Evolutionary conservation across 2,329 filamentous ascomycete genomes (phyloP).

Genomic region (Trichoderma sp.): DNA sequence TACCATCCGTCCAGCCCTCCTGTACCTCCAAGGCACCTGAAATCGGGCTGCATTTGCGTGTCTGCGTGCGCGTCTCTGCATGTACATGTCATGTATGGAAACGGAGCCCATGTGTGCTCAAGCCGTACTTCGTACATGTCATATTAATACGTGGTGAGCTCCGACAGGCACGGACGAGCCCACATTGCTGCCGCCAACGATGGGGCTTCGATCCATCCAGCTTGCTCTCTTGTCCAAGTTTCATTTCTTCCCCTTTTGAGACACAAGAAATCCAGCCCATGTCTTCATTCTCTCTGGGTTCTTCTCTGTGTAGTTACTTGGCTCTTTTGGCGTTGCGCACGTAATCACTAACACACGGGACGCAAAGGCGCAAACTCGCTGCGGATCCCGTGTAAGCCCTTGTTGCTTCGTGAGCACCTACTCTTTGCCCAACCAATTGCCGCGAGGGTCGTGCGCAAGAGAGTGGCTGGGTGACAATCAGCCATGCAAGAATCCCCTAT

Average conservation of each 20-base stretch:
- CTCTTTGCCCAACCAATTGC: slow-evolving; percentile 4
- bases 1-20: too few relatives aligned
- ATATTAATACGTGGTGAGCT: slow-evolving; percentile 16
- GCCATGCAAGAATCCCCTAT: too few relatives aligned
- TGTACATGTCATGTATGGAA: slow-evolving; percentile 6
- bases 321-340: slow-evolving; percentile 14
- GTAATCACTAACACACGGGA: slow-evolving; percentile 20
- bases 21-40: not conserved
- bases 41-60: too few relatives aligned
- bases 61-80: not conserved
- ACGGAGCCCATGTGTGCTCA: not conserved
- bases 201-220: not conserved
- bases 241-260: not conserved
- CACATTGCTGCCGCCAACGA: too few relatives aligned
- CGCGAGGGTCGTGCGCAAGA: not conserved
- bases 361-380: not conserved
- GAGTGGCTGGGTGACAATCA: too few relatives aligned
- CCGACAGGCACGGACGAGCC: slow-evolving; percentile 16
- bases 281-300: too few relatives aligned
- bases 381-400: slow-evolving; percentile 19
- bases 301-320: not conserved
- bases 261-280: not conserved
- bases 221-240: not conserved
- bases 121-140: slow-evolving; percentile 1
- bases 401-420: not conserved